Percentiles rank a stretch among this genome's conserved stretches.
Evolutionary conservation across 768 basidiomycete species (phyloP).

Genomic region (Phylloporus sp.): DNA sequence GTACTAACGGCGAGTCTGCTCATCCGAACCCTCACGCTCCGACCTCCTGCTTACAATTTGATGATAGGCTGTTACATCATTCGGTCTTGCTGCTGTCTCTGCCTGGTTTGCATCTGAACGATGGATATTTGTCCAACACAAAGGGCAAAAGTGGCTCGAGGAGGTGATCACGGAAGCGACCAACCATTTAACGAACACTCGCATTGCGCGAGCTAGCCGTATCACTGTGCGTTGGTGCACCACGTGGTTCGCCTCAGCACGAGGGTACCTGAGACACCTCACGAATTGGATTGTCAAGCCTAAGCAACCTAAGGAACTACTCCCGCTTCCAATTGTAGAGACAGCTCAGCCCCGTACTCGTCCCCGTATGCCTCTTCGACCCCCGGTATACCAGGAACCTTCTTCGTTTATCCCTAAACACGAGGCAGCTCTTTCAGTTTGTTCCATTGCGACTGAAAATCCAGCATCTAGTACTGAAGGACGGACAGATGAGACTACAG

Average conservation of each 20-base stretch:
- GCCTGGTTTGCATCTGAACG: conserved; percentile 53
- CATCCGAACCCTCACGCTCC: background rate
- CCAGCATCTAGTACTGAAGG: conserved; percentile 26
- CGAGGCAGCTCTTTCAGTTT: conserved; percentile 24
- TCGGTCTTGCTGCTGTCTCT: conserved; percentile 48
- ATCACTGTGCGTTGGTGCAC: conserved; percentile 26
- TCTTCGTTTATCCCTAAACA: conserved; percentile 13
- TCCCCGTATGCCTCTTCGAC: conserved; percentile 9
- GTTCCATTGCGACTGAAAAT: conserved; percentile 25
- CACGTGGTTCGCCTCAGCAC: conserved; percentile 13
- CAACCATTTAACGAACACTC: conserved; percentile 25
- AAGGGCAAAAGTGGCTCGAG: conserved; percentile 50
- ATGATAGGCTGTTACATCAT: conserved; percentile 35
- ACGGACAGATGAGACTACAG: conserved; percentile 25
- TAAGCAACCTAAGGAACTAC: conserved; percentile 17
- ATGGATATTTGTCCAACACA: conserved; percentile 44
- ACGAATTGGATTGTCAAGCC: conserved; percentile 23
- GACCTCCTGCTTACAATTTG: conserved; percentile 3
- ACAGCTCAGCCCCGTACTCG: conserved; percentile 15
- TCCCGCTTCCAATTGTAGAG: conserved; percentile 26
- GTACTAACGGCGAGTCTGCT: conserved; percentile 53
- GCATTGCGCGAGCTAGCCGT: conserved; percentile 22
- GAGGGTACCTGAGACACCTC: conserved; percentile 23
- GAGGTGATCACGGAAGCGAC: conserved; percentile 36
- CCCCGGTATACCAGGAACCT: conserved; percentile 20